phyloP scores from a whole-genome alignment of 495 filamentous ascomycete species.

The Pyrenula massariospora region DNA sequence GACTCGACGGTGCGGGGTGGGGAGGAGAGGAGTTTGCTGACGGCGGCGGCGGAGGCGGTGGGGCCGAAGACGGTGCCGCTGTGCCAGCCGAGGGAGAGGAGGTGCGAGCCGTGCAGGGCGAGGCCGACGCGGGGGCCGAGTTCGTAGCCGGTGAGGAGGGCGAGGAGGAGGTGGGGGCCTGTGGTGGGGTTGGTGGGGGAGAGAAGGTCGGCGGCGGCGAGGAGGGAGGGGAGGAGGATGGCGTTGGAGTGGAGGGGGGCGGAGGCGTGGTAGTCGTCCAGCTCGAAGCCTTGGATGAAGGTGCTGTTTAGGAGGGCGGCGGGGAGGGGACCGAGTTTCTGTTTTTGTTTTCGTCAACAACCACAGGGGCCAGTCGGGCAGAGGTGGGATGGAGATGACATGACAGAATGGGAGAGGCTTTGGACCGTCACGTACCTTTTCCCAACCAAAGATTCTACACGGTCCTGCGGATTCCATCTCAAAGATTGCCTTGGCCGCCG shows the following conservation, averaged over 20 bases:
- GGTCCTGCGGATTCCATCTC: too few relatives aligned
- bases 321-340: constrained; percentile 15
- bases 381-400: too few relatives aligned
- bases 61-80: constrained; percentile 32
- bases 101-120: constrained; percentile 23
- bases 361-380: too few relatives aligned
- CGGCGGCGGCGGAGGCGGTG: constrained; percentile 24
- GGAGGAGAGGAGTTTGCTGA: constrained; percentile 23
- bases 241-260: constrained; percentile 24
- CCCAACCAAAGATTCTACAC: too few relatives aligned
- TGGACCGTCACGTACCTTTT: too few relatives aligned
- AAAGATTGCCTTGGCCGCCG: too few relatives aligned
- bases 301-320: constrained; percentile 29
- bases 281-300: constrained; percentile 29
- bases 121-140: constrained; percentile 27
- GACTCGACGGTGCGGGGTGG: constrained; percentile 17
- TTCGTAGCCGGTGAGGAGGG: constrained; percentile 26
- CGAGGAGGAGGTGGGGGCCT: constrained; percentile 19
- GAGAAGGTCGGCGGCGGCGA: constrained; percentile 19
- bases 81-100: constrained; percentile 31
- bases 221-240: constrained; percentile 25
- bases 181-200: not conserved
- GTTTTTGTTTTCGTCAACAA: too few relatives aligned
- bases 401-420: too few relatives aligned
- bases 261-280: constrained; percentile 29